Base-by-base conservation (phyloP, 1,139 yeast species). In the Candida tunisiensis region DNA sequence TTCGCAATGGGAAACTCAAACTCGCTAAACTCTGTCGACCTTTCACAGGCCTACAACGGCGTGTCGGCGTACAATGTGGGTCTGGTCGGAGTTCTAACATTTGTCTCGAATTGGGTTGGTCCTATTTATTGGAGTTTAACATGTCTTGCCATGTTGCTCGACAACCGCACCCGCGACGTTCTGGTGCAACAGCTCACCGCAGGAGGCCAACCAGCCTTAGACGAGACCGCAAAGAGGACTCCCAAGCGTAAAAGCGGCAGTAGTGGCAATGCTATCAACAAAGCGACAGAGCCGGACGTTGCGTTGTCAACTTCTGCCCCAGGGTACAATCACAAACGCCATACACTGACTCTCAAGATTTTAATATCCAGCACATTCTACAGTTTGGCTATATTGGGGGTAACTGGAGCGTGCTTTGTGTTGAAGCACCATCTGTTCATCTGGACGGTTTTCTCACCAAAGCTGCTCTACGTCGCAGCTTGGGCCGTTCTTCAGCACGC, bases 361-460 rank as follows among this genome's bases (percentile, higher is more conserved):
- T 40, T 51, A 25, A 62, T 59, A 27, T 50, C 51, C 38, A 47
- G 56, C 25, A 44, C 65, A 6, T 78, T 75, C 44, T 78, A 78
- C 44, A 54, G 74, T 3, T 40, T 73, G 2, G 79, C 80, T 1
- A 44, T 68, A 3, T 60, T 64, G 23, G 64, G 53, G 3, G 41
- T 85, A 28, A 47, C 78, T 27, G 55, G 61, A 0, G 74, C 95
- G 6, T 88, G 98, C 45, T 63, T 65, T 30, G 60, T 68, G 16
- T 60, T 85, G 36, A 62, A 93, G 39, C 79, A 74, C 44, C 98
- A 88, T 47, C 59, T 88, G 32, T 88, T 88, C 47, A 77, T 91
- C 10, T 91, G 98, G 96, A 82, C 96, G 2, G 98, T 91, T 4
- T 88, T 88, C 53, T 79, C 93, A 27, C 99, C 98, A 0, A 88